Evolutionary conservation across 2,329 filamentous ascomycete genomes (phyloP).

Genomic region (Chaetomiaceae sp.): DNA sequence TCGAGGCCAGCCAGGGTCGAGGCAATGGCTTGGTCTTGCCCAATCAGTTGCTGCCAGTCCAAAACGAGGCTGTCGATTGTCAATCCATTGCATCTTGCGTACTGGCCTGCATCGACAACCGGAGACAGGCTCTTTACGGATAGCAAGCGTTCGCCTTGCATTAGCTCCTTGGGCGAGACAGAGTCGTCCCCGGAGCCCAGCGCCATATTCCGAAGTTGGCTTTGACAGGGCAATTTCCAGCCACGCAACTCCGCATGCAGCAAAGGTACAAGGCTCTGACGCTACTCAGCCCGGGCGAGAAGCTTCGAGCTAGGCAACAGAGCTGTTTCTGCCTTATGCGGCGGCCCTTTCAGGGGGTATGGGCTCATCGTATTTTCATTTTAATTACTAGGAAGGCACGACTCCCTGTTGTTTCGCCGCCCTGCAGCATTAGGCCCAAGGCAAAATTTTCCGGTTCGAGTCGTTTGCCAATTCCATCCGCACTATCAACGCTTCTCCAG

Average conservation of each 20-base stretch:
- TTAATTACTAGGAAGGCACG: neutral
- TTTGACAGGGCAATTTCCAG: no score
- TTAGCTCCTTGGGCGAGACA: slow-evolving; percentile 15
- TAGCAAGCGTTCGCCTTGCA: slow-evolving; percentile 2
- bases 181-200: slow-evolving; percentile 15
- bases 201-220: slow-evolving; percentile 7
- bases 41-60: slow-evolving; percentile 15
- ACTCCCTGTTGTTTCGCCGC: neutral
- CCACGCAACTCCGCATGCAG: no score
- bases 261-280: no score
- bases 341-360: no score
- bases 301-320: neutral
- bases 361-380: no score
- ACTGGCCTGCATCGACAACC: slow-evolving; percentile 16
- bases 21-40: slow-evolving; percentile 9
- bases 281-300: no score
- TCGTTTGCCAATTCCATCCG: no score
- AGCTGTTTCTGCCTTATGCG: neutral
- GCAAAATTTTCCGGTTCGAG: no score
- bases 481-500: no score
- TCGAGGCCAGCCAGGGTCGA: slow-evolving; percentile 9
- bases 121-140: slow-evolving; percentile 1
- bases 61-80: slow-evolving; percentile 19
- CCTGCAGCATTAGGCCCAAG: no score
- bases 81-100: slow-evolving; percentile 21